A percentile compares a stretch with the other conserved stretches of the same genome.
These are phyloP conservation scores for Mortierella polycephala DNA, from an alignment of 371 early-diverging fungal species.

Conservation along the genomic window DNA sequence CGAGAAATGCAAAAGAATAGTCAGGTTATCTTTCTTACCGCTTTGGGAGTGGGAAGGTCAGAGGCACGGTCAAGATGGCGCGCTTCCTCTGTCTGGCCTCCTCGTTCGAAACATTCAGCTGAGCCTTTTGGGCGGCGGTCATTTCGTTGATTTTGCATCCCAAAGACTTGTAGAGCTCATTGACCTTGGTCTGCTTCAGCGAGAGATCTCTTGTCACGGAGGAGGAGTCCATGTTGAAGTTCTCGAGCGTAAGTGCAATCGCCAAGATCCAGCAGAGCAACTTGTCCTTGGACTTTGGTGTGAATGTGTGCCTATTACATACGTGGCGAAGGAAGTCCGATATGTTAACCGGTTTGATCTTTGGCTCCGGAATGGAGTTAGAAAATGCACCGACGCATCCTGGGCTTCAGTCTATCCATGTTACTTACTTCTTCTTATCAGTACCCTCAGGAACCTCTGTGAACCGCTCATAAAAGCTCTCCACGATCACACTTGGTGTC, in stretches of 20 bases:
- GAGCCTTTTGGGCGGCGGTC: slow-evolving; percentile 45
- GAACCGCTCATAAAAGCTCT: slow-evolving; percentile 73
- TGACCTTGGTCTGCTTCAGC: slow-evolving; percentile 61
- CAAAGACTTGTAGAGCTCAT: slow-evolving; percentile 58
- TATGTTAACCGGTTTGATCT: background rate
- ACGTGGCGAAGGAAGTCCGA: background rate
- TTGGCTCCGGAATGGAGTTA: background rate
- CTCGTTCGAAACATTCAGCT: slow-evolving; percentile 19
- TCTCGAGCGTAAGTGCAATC: slow-evolving; percentile 75
- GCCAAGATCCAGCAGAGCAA: slow-evolving; percentile 81
- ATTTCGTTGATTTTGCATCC: slow-evolving; percentile 70
- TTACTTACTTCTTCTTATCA: slow-evolving; percentile 50
- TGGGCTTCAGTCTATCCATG: background rate
- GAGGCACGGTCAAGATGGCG: slow-evolving; percentile 60
- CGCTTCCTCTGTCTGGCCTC: slow-evolving; percentile 43
- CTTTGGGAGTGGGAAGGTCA: slow-evolving; percentile 60
- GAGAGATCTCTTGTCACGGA: slow-evolving; percentile 75
- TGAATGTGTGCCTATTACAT: slow-evolving; percentile 61
- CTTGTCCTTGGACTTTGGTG: slow-evolving; percentile 78
- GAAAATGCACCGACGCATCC: background rate
- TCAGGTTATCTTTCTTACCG: slow-evolving; percentile 24
- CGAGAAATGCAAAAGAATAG: background rate
- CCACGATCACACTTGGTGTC: slow-evolving; percentile 69
- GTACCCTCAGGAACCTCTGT: slow-evolving; percentile 67
- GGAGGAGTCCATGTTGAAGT: slow-evolving; percentile 71